Percentiles rank a stretch among this genome's conserved stretches.
Conservation (phyloP, 129 eudicot genomes). For the Ambrosia trifida region DNA sequence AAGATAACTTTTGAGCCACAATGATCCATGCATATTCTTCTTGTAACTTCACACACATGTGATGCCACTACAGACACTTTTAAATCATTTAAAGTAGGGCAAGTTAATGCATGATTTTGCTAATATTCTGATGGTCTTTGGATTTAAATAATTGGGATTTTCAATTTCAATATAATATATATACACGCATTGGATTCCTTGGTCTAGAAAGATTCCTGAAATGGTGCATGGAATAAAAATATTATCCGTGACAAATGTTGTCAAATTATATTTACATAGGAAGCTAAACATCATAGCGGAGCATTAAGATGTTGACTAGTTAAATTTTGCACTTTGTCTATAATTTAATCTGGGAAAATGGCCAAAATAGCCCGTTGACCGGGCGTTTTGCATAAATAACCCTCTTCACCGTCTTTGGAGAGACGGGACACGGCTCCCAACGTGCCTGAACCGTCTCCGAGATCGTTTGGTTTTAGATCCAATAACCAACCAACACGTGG, state of each 20-base stretch:
- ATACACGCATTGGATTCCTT: slow-evolving; percentile 30
- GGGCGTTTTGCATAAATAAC: too few relatives aligned
- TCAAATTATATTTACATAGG: background rate
- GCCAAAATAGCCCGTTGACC: too few relatives aligned
- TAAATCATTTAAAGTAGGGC: background rate
- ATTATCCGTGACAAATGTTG: slow-evolving; percentile 4
- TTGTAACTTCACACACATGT: slow-evolving; percentile 24
- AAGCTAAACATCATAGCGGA: background rate
- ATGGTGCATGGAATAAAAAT: slow-evolving; percentile 12
- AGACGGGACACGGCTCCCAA: too few relatives aligned
- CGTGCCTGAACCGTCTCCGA: too few relatives aligned
- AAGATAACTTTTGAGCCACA: slow-evolving; percentile 35
- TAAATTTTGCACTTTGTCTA: too few relatives aligned
- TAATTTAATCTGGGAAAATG: too few relatives aligned
- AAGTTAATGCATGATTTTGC: slow-evolving; percentile 2
- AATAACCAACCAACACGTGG: too few relatives aligned
- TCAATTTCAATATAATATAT: slow-evolving; percentile 3
- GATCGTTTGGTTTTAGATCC: too few relatives aligned
- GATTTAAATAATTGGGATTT: slow-evolving; percentile 9
- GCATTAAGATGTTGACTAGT: background rate
- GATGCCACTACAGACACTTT: slow-evolving; percentile 16
- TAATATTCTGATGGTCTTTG: background rate
- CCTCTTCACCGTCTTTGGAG: too few relatives aligned
- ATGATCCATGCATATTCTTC: slow-evolving; percentile 23
- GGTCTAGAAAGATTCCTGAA: slow-evolving; percentile 32